Conservation (phyloP, 1,139 yeast genomes). For the Saccharomyces pastorianus region DNA sequence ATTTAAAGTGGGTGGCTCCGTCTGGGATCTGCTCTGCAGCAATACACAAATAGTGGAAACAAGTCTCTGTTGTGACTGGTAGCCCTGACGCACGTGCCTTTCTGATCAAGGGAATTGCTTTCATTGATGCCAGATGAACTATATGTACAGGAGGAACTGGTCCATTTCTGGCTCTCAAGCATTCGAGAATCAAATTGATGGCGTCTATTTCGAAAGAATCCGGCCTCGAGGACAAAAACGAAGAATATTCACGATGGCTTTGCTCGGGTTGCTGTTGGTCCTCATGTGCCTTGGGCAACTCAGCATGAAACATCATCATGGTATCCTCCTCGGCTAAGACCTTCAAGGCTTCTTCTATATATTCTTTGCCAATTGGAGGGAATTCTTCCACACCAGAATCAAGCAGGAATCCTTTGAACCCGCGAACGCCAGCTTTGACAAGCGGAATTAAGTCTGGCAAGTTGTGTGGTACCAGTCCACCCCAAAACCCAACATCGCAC, state of each 20-base stretch:
- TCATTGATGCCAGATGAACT: slow-evolving; percentile 81
- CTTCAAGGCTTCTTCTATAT: slow-evolving; percentile 59
- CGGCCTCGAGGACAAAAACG: slow-evolving; percentile 80
- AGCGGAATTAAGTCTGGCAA: slow-evolving; percentile 61
- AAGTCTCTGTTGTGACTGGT: slow-evolving; percentile 69
- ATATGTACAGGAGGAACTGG: slow-evolving; percentile 68
- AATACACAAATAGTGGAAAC: slow-evolving; percentile 81
- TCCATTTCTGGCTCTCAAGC: slow-evolving; percentile 9
- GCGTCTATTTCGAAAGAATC: slow-evolving; percentile 83
- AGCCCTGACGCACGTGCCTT: slow-evolving; percentile 50
- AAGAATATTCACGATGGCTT: slow-evolving; percentile 61
- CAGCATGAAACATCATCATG: slow-evolving; percentile 87
- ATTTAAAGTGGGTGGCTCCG: slow-evolving; percentile 75
- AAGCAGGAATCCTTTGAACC: slow-evolving; percentile 84
- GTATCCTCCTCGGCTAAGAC: slow-evolving; percentile 55
- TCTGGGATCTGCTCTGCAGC: slow-evolving; percentile 69
- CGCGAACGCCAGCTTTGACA: slow-evolving; percentile 77
- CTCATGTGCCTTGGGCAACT: slow-evolving; percentile 49
- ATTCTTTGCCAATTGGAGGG: slow-evolving; percentile 62
- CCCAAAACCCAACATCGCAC: slow-evolving; percentile 96
- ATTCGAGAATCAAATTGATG: slow-evolving; percentile 54
- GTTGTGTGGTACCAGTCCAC: slow-evolving; percentile 81
- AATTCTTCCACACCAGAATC: slow-evolving; percentile 93
- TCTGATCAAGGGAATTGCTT: slow-evolving; percentile 64
- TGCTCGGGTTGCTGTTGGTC: slow-evolving; percentile 38